Evolutionary conservation across 169 alveolate genomes (phyloP), one percentile per base, ranked within the genome.

Genomic region (Fabrea salina): DNA sequence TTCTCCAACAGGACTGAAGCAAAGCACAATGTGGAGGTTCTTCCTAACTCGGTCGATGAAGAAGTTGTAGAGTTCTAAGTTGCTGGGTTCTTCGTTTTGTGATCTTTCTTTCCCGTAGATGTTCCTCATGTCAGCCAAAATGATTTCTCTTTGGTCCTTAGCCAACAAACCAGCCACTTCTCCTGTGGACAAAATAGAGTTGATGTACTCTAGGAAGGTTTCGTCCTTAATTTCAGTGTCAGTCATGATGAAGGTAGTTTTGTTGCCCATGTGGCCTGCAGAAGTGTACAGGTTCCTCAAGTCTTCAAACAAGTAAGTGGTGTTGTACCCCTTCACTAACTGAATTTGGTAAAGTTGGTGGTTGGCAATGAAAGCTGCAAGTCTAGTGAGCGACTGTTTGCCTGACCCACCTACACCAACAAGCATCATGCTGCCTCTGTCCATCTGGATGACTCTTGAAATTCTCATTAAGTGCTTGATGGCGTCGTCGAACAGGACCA

Each of bases 391-490:
- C 35, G 98, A 92, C 89, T 97, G 97, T 90, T 96, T 96, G 43
- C 99, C 99, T 7, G 99, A 96, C 75, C 99, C 99, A n/a, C 99
- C 99, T 22, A 97, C 99, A 40, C 81, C 76, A 35, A 87, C 88
- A 5, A 92, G 67, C 75, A 92, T 78, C 22, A 84, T 83, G 76
- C 85, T 90, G 3, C 96, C 95, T 85, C 95, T 86, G 61, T 93
- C 91, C 84, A 90, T 95, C 83, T 91, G 93, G 67, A 98, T 94
- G 64, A 96, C 90, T 77, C 98, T 87, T 49, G 97, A 90, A 66
- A 96, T 93, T 71, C 98, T 93, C 88, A 98, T 89, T 76, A 98
- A 80, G 86, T 98, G 98, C 80, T 91, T 95, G 54, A 98, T 86
- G 32, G 99, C 98, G 85, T 96, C 99, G 83, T 98, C 98, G 89